These are phyloP conservation scores for Cantharellus anzutake DNA, from an alignment of 768 basidiomycete species.

Conservation along the genomic window DNA sequence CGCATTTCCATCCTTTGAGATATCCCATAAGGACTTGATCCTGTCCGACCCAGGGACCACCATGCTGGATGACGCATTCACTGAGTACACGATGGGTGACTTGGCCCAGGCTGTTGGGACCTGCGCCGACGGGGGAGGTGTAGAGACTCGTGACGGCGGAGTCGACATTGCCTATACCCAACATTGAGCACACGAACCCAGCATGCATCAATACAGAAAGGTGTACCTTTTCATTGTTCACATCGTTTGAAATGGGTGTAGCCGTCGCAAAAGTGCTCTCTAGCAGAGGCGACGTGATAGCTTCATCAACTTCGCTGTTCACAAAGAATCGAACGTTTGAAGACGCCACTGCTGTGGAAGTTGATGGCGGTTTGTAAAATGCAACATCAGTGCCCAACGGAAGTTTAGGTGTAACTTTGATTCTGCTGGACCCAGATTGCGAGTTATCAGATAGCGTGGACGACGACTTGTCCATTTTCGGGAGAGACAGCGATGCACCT, in stretches of 20 bases:
- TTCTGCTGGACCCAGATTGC: neutral
- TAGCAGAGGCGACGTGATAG: slow-evolving; percentile 5
- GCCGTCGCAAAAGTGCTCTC: slow-evolving; percentile 1
- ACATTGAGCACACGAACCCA: neutral
- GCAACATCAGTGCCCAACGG: slow-evolving; percentile 9
- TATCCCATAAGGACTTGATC: slow-evolving; percentile 62
- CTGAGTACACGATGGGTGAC: slow-evolving; percentile 34
- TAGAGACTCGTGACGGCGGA: neutral
- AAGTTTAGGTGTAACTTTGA: slow-evolving; percentile 5
- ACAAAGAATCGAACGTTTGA: slow-evolving; percentile 53
- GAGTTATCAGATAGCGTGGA: slow-evolving; percentile 3
- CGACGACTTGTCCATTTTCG: slow-evolving; percentile 1
- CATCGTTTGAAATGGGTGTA: neutral
- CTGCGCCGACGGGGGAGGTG: slow-evolving; percentile 10
- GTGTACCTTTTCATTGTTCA: neutral
- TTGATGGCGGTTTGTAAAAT: slow-evolving; percentile 7
- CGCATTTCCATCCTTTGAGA: slow-evolving; percentile 39
- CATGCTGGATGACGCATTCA: slow-evolving; percentile 47
- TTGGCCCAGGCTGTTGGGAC: slow-evolving; percentile 13
- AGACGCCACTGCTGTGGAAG: neutral
- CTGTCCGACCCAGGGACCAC: slow-evolving; percentile 54
- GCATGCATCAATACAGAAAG: neutral
- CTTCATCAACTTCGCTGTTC: slow-evolving; percentile 47
- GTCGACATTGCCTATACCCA: neutral
- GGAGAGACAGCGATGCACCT: neutral